A percentile compares a stretch with the other conserved stretches of the same genome.
phyloP scores from a whole-genome alignment of 495 filamentous ascomycete genomes.

The Aspergillus panamensis region DNA sequence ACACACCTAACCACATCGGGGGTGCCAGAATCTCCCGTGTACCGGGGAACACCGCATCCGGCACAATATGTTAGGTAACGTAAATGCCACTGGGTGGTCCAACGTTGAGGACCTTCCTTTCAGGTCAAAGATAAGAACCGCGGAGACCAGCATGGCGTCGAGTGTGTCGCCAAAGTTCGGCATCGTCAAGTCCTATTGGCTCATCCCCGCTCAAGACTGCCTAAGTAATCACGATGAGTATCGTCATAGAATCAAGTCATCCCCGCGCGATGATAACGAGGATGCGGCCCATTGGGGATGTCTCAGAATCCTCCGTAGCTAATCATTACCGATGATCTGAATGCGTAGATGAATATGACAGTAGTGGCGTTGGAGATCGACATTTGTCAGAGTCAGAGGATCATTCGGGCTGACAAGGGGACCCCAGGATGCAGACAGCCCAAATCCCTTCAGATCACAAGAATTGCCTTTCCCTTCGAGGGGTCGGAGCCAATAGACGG shows the following conservation, averaged over 20 bases:
- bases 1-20: background rate
- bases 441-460: background rate
- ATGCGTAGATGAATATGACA: background rate
- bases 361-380: background rate
- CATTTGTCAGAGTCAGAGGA: conserved; percentile 1
- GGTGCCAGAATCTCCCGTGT: background rate
- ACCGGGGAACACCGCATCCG: conserved; percentile 17
- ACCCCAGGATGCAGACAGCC: conserved; percentile 2
- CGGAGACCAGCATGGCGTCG: background rate
- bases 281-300: background rate
- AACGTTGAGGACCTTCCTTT: background rate
- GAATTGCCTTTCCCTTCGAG: background rate
- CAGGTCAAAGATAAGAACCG: conserved; percentile 7
- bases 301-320: background rate
- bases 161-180: background rate
- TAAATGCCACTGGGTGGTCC: conserved; percentile 11
- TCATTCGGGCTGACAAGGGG: conserved; percentile 1
- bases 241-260: background rate
- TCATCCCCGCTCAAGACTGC: background rate
- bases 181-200: background rate
- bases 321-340: background rate
- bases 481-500: background rate
- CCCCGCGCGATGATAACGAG: background rate
- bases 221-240: background rate
- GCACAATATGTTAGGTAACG: conserved; percentile 25